phyloP scores from a whole-genome alignment of 2,329 filamentous ascomycete genomes.

The Fusarium denticulatum region DNA sequence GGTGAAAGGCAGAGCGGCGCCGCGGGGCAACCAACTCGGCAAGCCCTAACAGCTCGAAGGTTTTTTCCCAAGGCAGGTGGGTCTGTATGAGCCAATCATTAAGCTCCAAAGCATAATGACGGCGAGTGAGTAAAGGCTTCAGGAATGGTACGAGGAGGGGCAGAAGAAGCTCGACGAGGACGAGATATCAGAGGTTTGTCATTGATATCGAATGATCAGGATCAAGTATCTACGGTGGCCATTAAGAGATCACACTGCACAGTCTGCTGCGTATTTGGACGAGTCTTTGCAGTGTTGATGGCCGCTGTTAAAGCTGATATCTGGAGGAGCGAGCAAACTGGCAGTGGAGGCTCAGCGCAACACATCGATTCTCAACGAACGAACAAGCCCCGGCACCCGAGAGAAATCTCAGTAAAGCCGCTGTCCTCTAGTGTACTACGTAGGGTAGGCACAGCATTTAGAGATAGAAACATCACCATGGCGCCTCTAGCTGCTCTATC shows the following conservation, averaged over 20 bases:
- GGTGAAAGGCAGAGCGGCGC: slow-evolving; percentile 41
- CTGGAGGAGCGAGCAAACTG: neutral
- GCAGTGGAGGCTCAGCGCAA: neutral
- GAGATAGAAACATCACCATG: neutral
- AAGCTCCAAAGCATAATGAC: slow-evolving; percentile 9
- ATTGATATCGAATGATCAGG: neutral
- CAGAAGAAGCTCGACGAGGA: slow-evolving; percentile 16
- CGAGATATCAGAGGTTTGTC: slow-evolving; percentile 6
- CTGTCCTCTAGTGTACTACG: neutral
- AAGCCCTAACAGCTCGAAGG: slow-evolving; percentile 50
- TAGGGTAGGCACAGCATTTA: neutral
- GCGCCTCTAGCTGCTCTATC: neutral
- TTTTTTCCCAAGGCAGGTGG: slow-evolving; percentile 38
- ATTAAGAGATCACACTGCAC: neutral
- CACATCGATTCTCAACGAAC: neutral
- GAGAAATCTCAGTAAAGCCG: neutral
- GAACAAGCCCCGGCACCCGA: neutral
- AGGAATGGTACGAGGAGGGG: slow-evolving; percentile 38
- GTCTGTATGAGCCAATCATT: slow-evolving; percentile 26
- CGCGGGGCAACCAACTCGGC: slow-evolving; percentile 50
- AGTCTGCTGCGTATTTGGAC: neutral
- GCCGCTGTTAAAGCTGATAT: neutral
- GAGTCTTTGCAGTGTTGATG: neutral
- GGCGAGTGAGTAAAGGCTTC: slow-evolving; percentile 19
- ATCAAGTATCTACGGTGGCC: neutral